Base-by-base conservation (phyloP, 2,329 filamentous ascomycete genomes). In the Pseudocercospora macadamiae region DNA sequence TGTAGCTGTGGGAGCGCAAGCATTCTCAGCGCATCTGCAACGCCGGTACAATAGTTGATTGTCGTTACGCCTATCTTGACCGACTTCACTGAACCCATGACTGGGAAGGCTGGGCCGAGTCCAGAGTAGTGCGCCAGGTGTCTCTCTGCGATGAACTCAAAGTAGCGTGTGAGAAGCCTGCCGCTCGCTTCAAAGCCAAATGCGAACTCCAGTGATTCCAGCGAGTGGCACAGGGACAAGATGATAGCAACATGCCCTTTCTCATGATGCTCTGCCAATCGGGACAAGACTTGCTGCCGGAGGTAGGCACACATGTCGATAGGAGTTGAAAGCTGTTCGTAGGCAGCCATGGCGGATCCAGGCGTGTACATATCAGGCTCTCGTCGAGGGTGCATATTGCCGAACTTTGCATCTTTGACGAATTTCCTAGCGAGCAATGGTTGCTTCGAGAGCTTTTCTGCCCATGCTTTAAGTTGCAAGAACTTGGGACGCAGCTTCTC, bases 181-280 rank as follows among this genome's bases (percentile, higher is more conserved):
- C 42, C 42, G 23, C 42, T 47, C 3, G 42, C 42, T 26, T 47
- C 42, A 26, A 47, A 47, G 19, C 42, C 42, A 16, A 47, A 47
- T 19, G 42, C 42, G 23, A 47, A 47, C 6, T 47, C 42, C 21
- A 47, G 9, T 8, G n/a, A n/a, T 23, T 47, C 42, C 42, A 47
- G 9, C 7, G 42, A 47, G 9, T 47, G 42, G 42, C 42, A 47
- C 4, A 47, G 10, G 2, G 42, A 47, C 10, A 47, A 23, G n/a
- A 47, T 47, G 8, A 47, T 47, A 23, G 42, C 42, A 14, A 47
- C 42, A 47, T 47, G 42, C 6, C 42, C 42, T 26, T 47, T 47
- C 42, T 47, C 42, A 23, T 47, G 42, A 47, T 47, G 42, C n/a
- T 47, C 42, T 21, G 42, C 42, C 19, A 47, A 26, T 14, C 42